Percentiles rank a stretch among this genome's conserved stretches.
These are phyloP conservation scores for Colletotrichum horii DNA, from an alignment of 2,329 filamentous ascomycete genomes.

Conservation along the genomic window DNA sequence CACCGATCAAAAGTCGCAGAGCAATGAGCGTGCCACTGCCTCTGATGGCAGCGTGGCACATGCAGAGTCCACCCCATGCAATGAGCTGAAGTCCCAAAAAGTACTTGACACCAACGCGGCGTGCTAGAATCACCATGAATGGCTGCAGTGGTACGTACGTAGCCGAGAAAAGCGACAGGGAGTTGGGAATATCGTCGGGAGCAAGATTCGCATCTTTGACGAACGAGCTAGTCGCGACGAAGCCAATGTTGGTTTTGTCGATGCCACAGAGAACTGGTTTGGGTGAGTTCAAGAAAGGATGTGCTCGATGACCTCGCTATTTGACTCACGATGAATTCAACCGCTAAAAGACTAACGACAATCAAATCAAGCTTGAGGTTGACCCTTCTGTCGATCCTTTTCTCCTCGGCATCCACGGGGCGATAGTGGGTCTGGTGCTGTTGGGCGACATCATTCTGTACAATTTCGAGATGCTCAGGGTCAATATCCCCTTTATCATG, in stretches of 20 bases:
- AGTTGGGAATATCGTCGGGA: slow-evolving; percentile 26
- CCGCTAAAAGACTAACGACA: slow-evolving; percentile 16
- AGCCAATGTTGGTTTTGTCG: slow-evolving; percentile 28
- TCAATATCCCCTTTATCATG: not conserved
- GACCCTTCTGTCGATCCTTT: slow-evolving; percentile 15
- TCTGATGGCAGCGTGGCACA: slow-evolving; percentile 24
- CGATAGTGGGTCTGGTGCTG: slow-evolving; percentile 4
- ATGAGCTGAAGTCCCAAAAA: slow-evolving; percentile 20
- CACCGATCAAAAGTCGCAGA: slow-evolving; percentile 25
- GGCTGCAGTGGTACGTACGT: slow-evolving; percentile 28
- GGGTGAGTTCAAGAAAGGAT: not conserved
- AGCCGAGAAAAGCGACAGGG: slow-evolving; percentile 25
- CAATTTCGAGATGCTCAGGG: slow-evolving; percentile 3
- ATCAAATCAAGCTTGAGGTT: slow-evolving; percentile 22
- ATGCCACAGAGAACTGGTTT: slow-evolving; percentile 25
- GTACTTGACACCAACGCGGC: slow-evolving; percentile 23
- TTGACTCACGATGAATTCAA: slow-evolving; percentile 24
- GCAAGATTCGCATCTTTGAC: slow-evolving; percentile 24
- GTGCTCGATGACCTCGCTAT: not conserved
- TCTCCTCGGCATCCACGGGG: slow-evolving; percentile 19
- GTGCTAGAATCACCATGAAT: slow-evolving; percentile 25
- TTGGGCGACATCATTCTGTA: not conserved
- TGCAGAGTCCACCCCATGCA: slow-evolving; percentile 25
- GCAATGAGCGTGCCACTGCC: slow-evolving; percentile 18
- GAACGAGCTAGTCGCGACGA: slow-evolving; percentile 27